These are phyloP conservation scores for Ophiostoma piceae DNA, from an alignment of 2,329 filamentous ascomycete species.

Conservation along the genomic window DNA sequence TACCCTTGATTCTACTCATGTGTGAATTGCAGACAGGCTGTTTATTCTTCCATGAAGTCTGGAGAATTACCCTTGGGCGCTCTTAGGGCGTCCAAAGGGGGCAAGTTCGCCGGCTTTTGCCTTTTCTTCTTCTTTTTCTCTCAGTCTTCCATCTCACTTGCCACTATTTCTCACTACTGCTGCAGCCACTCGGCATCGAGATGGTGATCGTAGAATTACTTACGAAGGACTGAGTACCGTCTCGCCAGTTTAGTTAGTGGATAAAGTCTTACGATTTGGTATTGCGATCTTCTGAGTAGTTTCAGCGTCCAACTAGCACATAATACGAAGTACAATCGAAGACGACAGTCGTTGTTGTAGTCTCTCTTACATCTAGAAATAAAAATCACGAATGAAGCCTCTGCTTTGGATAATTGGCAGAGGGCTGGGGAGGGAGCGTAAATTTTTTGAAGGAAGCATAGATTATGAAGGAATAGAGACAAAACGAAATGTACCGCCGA, in stretches of 20 bases:
- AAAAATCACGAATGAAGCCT: no score
- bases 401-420: neutral
- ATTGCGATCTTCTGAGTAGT: neutral
- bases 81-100: neutral
- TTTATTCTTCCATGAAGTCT: neutral
- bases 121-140: neutral
- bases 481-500: slow-evolving; percentile 15
- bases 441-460: no score
- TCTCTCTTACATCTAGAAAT: no score
- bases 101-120: neutral
- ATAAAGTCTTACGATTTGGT: neutral
- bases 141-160: neutral
- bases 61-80: neutral
- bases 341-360: no score
- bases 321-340: no score
- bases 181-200: neutral
- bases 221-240: neutral
- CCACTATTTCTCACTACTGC: neutral
- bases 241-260: neutral
- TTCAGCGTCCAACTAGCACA: no score
- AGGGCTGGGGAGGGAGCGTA: neutral
- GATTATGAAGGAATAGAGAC: neutral
- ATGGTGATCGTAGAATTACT: neutral
- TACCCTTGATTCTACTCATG: neutral
- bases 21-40: neutral